Conservation (phyloP, 2,329 filamentous ascomycete genomes). For the Microdochium paspali region DNA sequence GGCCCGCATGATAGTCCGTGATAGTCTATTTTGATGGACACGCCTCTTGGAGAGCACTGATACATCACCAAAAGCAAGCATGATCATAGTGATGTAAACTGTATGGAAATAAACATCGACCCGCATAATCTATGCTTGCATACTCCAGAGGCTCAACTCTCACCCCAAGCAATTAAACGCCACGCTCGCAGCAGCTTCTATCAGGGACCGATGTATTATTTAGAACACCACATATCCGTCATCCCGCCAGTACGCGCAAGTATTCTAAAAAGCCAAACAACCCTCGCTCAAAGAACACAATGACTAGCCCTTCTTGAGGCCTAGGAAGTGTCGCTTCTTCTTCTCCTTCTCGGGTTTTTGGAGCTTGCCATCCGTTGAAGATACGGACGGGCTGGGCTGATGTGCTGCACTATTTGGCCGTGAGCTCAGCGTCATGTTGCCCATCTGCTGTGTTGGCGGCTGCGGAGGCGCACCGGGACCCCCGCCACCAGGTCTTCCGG, state of each 20-base stretch:
- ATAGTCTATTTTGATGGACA: no score
- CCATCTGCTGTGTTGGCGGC: slow-evolving; percentile 46
- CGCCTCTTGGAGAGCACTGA: no score
- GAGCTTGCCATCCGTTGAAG: slow-evolving; percentile 27
- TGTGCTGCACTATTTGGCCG: slow-evolving; percentile 8
- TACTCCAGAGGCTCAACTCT: no score
- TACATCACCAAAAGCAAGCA: no score
- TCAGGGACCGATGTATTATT: background rate
- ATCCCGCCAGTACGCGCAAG: background rate
- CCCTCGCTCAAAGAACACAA: slow-evolving; percentile 4
- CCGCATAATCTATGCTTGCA: no score
- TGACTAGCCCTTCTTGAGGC: slow-evolving; percentile 42
- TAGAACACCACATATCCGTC: background rate
- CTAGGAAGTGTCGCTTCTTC: slow-evolving; percentile 50
- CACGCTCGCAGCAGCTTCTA: background rate
- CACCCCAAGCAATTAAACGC: no score
- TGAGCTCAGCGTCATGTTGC: slow-evolving; percentile 38
- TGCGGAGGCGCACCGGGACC: slow-evolving; percentile 13
- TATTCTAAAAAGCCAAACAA: background rate
- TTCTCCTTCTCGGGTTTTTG: slow-evolving; percentile 47
- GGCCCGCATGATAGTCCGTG: no score
- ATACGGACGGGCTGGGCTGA: slow-evolving; percentile 12
- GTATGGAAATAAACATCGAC: no score
- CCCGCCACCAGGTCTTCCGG: slow-evolving; percentile 20
- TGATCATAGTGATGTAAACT: no score